Evolutionary conservation across 2,329 filamentous ascomycete species (phyloP).

Genomic region (Purpureocillium takamizusanense): DNA sequence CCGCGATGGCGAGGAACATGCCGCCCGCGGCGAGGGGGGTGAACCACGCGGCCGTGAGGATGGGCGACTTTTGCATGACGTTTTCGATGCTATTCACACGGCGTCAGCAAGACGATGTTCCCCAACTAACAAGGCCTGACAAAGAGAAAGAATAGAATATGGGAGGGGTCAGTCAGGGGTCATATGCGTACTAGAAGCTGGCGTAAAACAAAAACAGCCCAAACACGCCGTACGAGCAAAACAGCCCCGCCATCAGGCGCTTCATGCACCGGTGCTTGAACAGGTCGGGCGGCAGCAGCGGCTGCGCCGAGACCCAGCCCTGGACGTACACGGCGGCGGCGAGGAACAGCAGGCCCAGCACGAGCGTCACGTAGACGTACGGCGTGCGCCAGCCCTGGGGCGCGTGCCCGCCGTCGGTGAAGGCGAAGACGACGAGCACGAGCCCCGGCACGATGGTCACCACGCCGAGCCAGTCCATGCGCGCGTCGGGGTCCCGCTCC

Average conservation of each 20-base stretch:
- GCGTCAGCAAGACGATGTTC: too few species aligned
- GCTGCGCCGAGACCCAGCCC: conserved; percentile 58
- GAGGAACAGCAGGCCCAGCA: conserved; percentile 53
- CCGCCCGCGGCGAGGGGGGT: conserved; percentile 60
- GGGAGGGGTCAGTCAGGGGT: too few species aligned
- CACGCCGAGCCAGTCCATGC: conserved; percentile 63
- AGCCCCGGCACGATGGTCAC: conserved; percentile 54
- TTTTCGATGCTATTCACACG: conserved; percentile 55
- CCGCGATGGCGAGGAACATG: conserved; percentile 51
- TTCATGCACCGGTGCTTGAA: conserved; percentile 64
- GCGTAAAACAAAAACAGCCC: conserved; percentile 63
- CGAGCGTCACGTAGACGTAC: conserved; percentile 59
- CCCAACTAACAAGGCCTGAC: too few species aligned
- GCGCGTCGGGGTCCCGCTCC: conserved; percentile 12
- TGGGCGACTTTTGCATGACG: conserved; percentile 47
- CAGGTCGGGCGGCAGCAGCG: conserved; percentile 60
- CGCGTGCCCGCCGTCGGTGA: conserved; percentile 65
- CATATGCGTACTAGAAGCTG: conserved; percentile 59
- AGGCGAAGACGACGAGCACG: conserved; percentile 62
- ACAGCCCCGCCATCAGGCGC: conserved; percentile 48
- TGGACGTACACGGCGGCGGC: conserved; percentile 58
- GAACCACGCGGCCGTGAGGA: conserved; percentile 61
- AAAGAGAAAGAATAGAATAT: too few species aligned
- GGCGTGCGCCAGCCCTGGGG: conserved; percentile 63
- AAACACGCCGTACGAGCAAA: conserved; percentile 60